A percentile compares a stretch with the other conserved stretches of the same genome.
Conservation (phyloP, 73 alveolate species). For the Effrenium voratum region DNA sequence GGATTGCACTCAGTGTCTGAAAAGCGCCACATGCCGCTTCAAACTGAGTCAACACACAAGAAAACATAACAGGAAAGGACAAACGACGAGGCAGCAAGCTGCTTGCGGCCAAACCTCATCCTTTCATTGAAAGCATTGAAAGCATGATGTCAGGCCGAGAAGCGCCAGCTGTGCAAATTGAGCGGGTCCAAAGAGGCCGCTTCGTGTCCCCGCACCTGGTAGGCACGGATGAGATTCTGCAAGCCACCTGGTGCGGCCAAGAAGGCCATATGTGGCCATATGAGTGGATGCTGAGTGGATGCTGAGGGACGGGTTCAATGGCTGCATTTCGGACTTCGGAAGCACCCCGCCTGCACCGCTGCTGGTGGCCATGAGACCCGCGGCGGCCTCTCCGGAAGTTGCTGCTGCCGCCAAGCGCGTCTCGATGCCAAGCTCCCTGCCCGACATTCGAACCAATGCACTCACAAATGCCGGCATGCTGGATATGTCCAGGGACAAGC, state of each 20-base stretch:
- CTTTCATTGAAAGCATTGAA: not conserved
- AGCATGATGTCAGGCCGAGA: not conserved
- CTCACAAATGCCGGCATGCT: no score
- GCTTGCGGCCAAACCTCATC: not conserved
- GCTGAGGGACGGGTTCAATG: not conserved
- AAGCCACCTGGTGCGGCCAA: constrained; percentile 45
- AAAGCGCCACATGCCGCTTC: no score
- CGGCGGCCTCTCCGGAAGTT: constrained; percentile 70
- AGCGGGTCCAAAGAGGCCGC: constrained; percentile 71
- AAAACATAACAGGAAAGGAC: no score
- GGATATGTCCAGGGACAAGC: no score
- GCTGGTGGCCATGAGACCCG: constrained; percentile 88
- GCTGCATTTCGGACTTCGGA: not conserved
- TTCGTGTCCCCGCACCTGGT: constrained; percentile 88
- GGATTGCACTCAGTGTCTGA: no score
- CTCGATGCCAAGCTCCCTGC: constrained; percentile 79
- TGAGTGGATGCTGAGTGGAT: no score
- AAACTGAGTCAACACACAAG: no score
- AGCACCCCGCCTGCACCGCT: constrained; percentile 66
- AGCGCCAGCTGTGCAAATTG: constrained; percentile 60
- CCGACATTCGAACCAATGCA: not conserved
- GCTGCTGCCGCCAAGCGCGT: constrained; percentile 83
- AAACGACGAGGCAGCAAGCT: no score
- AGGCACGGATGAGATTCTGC: constrained; percentile 77
- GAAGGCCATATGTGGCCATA: no score